Percentiles rank a stretch among this genome's conserved stretches.
Conservation (phyloP, 2,329 filamentous ascomycete species). For the Colletotrichum caudatum region DNA sequence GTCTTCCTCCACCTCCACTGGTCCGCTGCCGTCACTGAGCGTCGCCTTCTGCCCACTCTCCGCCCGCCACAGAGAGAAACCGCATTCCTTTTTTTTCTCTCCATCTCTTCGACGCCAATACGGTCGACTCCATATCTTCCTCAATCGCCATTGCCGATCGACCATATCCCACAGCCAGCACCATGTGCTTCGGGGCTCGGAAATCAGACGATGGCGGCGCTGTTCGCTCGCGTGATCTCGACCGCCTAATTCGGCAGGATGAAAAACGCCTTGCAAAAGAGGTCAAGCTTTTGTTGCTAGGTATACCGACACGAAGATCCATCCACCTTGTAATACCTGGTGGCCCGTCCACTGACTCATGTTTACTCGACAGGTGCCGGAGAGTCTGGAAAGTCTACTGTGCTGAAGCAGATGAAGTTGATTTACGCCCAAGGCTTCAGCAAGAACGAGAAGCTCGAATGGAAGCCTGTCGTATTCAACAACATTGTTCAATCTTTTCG, state of each 20-base stretch:
- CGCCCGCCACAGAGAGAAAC: constrained; percentile 6
- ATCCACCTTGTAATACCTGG: background rate
- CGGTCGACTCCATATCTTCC: background rate
- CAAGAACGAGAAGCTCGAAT: constrained; percentile 89
- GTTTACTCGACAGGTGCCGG: constrained; percentile 76
- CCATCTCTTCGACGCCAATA: background rate
- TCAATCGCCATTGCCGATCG: constrained; percentile 12
- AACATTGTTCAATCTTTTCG: constrained; percentile 95
- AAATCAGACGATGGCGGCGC: constrained; percentile 62
- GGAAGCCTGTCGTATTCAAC: constrained; percentile 94
- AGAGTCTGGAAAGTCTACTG: constrained; percentile 92
- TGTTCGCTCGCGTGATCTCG: constrained; percentile 79
- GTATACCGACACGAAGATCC: constrained; percentile 63
- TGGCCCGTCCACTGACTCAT: constrained; percentile 19
- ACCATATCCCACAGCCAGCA: constrained; percentile 42
- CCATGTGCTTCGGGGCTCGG: constrained; percentile 75
- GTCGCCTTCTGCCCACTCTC: background rate
- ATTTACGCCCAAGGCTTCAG: constrained; percentile 95
- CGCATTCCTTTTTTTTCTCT: constrained; percentile 11
- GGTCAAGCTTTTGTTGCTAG: constrained; percentile 92
- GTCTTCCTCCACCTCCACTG: background rate
- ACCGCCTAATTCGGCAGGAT: constrained; percentile 86
- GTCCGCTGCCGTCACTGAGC: constrained; percentile 1
- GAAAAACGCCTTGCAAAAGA: constrained; percentile 88
- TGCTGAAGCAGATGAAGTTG: constrained; percentile 98